Base-by-base conservation (phyloP, 768 basidiomycete genomes). In the Lactarius tabidus region DNA sequence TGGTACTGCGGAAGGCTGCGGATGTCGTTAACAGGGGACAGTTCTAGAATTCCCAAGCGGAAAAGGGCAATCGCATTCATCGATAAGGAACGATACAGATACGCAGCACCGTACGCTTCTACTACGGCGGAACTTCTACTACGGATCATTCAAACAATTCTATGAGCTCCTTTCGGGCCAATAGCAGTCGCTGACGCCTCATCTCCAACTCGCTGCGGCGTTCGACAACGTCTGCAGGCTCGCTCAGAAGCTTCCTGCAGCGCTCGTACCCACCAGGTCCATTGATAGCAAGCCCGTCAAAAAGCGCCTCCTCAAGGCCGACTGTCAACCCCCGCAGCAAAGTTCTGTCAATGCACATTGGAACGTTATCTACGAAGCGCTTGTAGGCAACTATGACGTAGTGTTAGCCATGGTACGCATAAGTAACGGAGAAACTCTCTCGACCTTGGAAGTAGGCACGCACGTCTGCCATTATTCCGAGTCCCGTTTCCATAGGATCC, bases 401-500 rank as follows among this genome's bases (percentile, higher is more conserved):
- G 4, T 10, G 33, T 62, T 39, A 67, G 55, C 26, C 15, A 67
- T 12, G 12, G 6, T 57, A 17, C 14, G 20, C n/a, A 39, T 23
- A 51, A 6, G n/a, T 31, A 31, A 31, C 23, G 15, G 17, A 36
- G n/a, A 55, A 28, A 53, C 14, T 53, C 35, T n/a, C 63, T 66
- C 15, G 69, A 89, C 89, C 89, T 82, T 89, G 85, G 71, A 90
- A 90, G 65, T 90, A 90, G 0, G 86, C 88, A 6, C 86, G 77
- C 4, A 89, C 86, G 56, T 85, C 82, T 0, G 87, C 86, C 88
- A 90, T 90, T 68, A 90, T 85, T 9, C 71, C 70, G 6, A 89
- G 67, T 0, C 85, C 85, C 0, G 81, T 77, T 43, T 84, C 84
- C 80, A 80, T 82, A 2, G 73, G 74, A 60, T 88, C 86, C 0